A percentile compares a stretch with the other conserved stretches of the same genome.
phyloP scores from a whole-genome alignment of 768 basidiomycete genomes.

The Agaricus subrufescens region DNA sequence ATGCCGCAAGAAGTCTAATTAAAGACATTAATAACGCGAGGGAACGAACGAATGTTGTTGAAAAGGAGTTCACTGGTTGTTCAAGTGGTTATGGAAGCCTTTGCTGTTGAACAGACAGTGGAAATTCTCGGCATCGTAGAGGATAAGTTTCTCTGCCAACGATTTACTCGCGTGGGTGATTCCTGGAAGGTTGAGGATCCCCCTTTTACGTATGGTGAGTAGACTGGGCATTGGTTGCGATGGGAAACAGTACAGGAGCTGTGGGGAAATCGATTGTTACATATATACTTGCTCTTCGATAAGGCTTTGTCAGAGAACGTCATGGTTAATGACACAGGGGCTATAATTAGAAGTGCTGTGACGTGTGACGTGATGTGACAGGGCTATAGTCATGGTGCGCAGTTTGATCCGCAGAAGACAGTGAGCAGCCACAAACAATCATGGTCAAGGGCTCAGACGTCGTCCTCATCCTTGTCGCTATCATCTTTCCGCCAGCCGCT shows the following conservation, averaged over 20 bases:
- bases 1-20: slow-evolving; percentile 48
- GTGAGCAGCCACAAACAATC: slow-evolving; percentile 9
- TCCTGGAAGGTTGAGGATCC: slow-evolving; percentile 44
- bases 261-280: background rate
- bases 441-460: slow-evolving; percentile 70
- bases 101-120: slow-evolving; percentile 43
- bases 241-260: background rate
- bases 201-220: slow-evolving; percentile 18
- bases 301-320: too few relatives aligned
- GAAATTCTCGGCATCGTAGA: slow-evolving; percentile 41
- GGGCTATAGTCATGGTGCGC: background rate
- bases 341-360: too few relatives aligned
- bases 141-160: slow-evolving; percentile 37
- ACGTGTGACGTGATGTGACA: background rate
- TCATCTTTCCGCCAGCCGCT: slow-evolving; percentile 79
- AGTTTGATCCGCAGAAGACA: background rate
- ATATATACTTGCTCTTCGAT: background rate
- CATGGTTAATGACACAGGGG: too few relatives aligned
- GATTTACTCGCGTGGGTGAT: slow-evolving; percentile 37
- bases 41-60: background rate
- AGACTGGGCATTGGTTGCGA: background rate
- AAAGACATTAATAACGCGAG: background rate
- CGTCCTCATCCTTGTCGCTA: slow-evolving; percentile 74
- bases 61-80: slow-evolving; percentile 44
- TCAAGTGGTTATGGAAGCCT: slow-evolving; percentile 52